Percentiles rank a stretch among this genome's conserved stretches.
These are phyloP conservation scores for Candida manassasensis DNA, from an alignment of 805 yeast genomes.

Conservation along the genomic window DNA sequence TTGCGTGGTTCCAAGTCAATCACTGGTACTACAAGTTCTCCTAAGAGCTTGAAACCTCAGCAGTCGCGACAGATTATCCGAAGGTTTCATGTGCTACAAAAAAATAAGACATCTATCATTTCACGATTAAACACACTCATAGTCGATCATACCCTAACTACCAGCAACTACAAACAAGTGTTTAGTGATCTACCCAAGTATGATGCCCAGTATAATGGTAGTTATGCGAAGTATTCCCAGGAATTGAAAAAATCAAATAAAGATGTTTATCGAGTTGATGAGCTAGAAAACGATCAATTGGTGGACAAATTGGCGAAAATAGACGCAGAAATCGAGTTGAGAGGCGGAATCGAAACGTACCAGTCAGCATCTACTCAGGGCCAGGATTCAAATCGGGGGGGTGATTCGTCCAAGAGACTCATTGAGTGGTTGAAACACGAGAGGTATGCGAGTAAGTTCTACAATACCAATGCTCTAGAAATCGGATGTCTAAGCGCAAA, in stretches of 20 bases:
- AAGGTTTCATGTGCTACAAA: slow-evolving; percentile 67
- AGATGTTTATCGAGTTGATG: slow-evolving; percentile 17
- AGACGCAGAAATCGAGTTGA: slow-evolving; percentile 53
- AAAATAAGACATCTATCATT: slow-evolving; percentile 44
- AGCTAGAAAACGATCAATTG: slow-evolving; percentile 12
- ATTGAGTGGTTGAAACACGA: slow-evolving; percentile 61
- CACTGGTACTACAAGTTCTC: slow-evolving; percentile 26
- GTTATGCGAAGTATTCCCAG: background rate
- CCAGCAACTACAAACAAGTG: slow-evolving; percentile 11
- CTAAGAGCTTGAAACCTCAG: slow-evolving; percentile 56
- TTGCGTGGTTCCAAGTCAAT: slow-evolving; percentile 29
- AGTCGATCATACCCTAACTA: slow-evolving; percentile 14
- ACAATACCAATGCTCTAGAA: slow-evolving; percentile 54
- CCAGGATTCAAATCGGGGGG: slow-evolving; percentile 73
- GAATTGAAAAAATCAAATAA: slow-evolving; percentile 5
- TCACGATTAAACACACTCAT: slow-evolving; percentile 24
- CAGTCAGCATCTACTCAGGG: slow-evolving; percentile 87
- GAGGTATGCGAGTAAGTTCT: slow-evolving; percentile 6
- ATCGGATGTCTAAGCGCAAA: slow-evolving; percentile 74
- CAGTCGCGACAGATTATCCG: slow-evolving; percentile 74
- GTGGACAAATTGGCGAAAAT: slow-evolving; percentile 44
- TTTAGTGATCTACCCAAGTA: background rate
- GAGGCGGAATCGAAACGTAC: slow-evolving; percentile 77
- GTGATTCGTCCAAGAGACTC: slow-evolving; percentile 82
- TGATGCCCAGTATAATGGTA: background rate